Evolutionary conservation across 1,284 basidiomycete species (phyloP), one percentile per base, ranked within the genome.

Genomic region (Fomitopsis schrenkii): DNA sequence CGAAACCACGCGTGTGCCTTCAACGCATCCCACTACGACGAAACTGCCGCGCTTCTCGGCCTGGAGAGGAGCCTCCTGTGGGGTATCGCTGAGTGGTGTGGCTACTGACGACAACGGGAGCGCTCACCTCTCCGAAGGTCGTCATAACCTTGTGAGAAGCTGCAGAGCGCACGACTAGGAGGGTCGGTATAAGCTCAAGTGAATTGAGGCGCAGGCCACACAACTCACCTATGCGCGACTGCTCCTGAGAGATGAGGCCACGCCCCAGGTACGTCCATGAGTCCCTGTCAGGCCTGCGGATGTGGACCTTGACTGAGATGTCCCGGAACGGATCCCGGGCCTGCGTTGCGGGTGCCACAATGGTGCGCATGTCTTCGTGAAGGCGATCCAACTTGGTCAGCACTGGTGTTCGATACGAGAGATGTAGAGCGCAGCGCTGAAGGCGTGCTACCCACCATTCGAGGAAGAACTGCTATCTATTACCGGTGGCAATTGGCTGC

Each of bases 1-100:
- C n/a, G 91, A 92, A 41, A 91, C 77, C 50, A 93, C 90, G 45
- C 82, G 83, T 40, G 79, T 71, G 28, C 83, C 84, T 63, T 92
- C 89, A 14, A 93, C 84, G 60, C 85, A 87, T 46, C 88, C 86
- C 61, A 93, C 82, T 35, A 93, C 89, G 30, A 93, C 86, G 70
- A 93, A 93, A 71, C 91, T 93, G 58, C 90, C 91, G 66, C 90
- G 83, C 73, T 89, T 90, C 74, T 93, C 90, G 26, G 90, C 90
- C 75, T 91, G 88, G 44, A 93, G 75, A 70, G 92, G 87, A 62
- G 84, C 83, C 50, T 80, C 75, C 90, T 91, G 65, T 1, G 36
- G 12, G 35, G 15, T 22, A 10, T 54, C 7, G 36, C 19, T 54
- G 19, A 19, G 19, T 1, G 17, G 52, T 19, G 52, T 54, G 52